Evolutionary conservation across 164 flowering plant genomes (phyloP), one percentile per base, ranked within the genome.

Genomic region (Sedum album): DNA sequence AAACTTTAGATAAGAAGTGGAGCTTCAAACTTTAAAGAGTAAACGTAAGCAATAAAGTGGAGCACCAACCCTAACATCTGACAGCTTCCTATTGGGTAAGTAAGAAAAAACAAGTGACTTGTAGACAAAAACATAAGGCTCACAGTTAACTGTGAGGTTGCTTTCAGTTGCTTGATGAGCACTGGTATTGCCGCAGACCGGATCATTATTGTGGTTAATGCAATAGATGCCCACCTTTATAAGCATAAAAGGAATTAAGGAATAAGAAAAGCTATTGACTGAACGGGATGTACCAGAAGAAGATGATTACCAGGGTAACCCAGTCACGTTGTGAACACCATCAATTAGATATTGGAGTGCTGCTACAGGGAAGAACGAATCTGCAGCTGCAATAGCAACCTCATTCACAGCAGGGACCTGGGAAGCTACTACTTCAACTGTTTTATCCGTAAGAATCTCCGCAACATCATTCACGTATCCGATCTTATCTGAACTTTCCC

Each of bases 341-440:
- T 85, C 96, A 69, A 94, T 90, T 18, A 90, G 25, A 67, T 91
- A 81, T 77, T 94, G 96, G 76, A 94, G 76, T 2, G 79, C 83
- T 2, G 91, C 91, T 70, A 89, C 91, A 31, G 95, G 90, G 1
- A 67, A 66, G 44, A 26, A 79, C 48, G 93, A 94, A 77, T 89
- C 98, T 0, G 93, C 95, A 60, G 97, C 95, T 10, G 98, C 96
- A 78, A 84, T 51, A 10, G 93, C 90, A 46, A 94, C 95, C 76
- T 94, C 98, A 77, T 71, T 89, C 65, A 76, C 80, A 36, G 57
- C 86, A 14, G 96, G 81, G n/a, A 77, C 86, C 68, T 83, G 88
- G 4, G 81, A 69, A 13, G 79, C 76, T 15, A 79, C 80, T 21
- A 70, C 77, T 48, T 83, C 86, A 30, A 78, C 70, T 4, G 85